A percentile compares a stretch with the other conserved stretches of the same genome.
Evolutionary conservation across 768 basidiomycete species (phyloP).

Genomic region (Termitomyces eurrhizus): DNA sequence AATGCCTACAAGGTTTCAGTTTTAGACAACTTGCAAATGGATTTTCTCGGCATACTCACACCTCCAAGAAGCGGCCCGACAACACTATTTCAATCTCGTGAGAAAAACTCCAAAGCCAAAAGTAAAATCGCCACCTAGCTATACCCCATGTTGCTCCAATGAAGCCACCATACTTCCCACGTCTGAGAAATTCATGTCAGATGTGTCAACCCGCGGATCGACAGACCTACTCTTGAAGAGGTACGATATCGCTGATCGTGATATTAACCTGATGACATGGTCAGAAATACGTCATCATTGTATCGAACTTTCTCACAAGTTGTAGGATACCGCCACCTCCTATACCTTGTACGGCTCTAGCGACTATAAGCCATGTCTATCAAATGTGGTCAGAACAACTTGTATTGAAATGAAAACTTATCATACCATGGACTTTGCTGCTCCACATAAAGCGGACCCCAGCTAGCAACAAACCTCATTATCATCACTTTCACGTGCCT

Average conservation of each 20-base stretch:
- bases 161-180: slow-evolving; percentile 74
- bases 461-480: slow-evolving; percentile 35
- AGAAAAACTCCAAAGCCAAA: background rate
- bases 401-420: background rate
- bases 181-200: slow-evolving; percentile 32
- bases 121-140: slow-evolving; percentile 29
- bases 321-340: slow-evolving; percentile 81
- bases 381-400: background rate
- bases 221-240: slow-evolving; percentile 65
- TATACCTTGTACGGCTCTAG: slow-evolving; percentile 78
- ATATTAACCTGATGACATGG: slow-evolving; percentile 48
- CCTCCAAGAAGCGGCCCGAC: slow-evolving; percentile 82
- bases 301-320: slow-evolving; percentile 34
- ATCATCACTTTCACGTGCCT: background rate
- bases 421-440: slow-evolving; percentile 65
- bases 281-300: background rate
- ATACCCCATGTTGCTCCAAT: slow-evolving; percentile 81
- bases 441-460: slow-evolving; percentile 78
- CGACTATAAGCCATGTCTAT: slow-evolving; percentile 67
- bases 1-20: slow-evolving; percentile 42
- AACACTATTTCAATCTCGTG: slow-evolving; percentile 35
- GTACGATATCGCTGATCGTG: slow-evolving; percentile 79
- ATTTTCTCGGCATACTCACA: slow-evolving; percentile 35
- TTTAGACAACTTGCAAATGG: background rate
- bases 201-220: background rate